Evolutionary conservation across 2,329 filamentous ascomycete genomes (phyloP).

Genomic region (Talaromyces albobiverticillius): DNA sequence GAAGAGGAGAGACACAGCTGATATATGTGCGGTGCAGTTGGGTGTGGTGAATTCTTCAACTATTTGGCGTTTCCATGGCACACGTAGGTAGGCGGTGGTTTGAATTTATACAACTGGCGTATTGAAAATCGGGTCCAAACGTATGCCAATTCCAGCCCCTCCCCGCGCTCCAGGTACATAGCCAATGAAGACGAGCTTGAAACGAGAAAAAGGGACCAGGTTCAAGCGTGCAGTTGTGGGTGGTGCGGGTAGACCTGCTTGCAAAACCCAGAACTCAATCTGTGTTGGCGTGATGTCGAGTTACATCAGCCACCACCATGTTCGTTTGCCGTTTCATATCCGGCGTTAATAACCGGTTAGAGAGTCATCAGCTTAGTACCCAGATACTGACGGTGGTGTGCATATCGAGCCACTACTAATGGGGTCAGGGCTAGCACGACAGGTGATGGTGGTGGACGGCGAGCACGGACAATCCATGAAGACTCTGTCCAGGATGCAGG

Average conservation of each 20-base stretch:
- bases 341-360: background rate
- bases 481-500: too few species aligned
- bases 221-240: background rate
- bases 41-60: constrained; percentile 4
- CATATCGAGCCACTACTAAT: background rate
- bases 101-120: constrained; percentile 5
- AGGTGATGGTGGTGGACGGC: too few species aligned
- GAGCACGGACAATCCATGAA: too few species aligned
- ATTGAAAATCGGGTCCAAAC: background rate
- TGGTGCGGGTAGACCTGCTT: constrained; percentile 4
- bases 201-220: background rate
- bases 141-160: constrained; percentile 6
- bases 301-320: constrained; percentile 10
- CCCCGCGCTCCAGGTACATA: background rate
- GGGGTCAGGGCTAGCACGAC: background rate
- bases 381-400: too few species aligned
- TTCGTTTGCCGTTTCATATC: constrained; percentile 9
- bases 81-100: background rate
- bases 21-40: background rate
- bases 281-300: constrained; percentile 7
- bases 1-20: background rate
- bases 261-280: background rate
- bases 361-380: background rate
- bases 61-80: background rate
- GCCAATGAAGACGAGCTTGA: constrained; percentile 3